These are phyloP conservation scores for Candida mattraensis DNA, from an alignment of 805 yeast species.

Conservation along the genomic window DNA sequence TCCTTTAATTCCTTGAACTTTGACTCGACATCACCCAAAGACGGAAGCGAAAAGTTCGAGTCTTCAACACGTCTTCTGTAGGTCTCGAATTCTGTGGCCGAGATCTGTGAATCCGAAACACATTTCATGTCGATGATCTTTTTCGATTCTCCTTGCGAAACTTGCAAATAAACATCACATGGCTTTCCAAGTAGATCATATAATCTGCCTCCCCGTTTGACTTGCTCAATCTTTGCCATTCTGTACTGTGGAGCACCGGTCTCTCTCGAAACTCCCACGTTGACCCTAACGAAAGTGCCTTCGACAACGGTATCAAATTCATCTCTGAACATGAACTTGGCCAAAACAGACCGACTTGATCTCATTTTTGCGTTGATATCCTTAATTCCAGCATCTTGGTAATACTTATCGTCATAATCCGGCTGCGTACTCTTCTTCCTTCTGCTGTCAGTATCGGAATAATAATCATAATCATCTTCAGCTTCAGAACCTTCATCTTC, in stretches of 20 bases:
- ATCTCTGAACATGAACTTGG: slow-evolving; percentile 78
- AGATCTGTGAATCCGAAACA: slow-evolving; percentile 75
- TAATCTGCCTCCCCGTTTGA: slow-evolving; percentile 39
- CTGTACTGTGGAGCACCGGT: slow-evolving; percentile 70
- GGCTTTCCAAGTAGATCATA: slow-evolving; percentile 44
- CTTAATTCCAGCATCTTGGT: slow-evolving; percentile 47
- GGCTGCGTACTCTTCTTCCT: slow-evolving; percentile 49
- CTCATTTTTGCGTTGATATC: slow-evolving; percentile 68
- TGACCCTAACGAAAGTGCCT: slow-evolving; percentile 81
- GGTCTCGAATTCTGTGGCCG: slow-evolving; percentile 68
- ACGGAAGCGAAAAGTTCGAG: slow-evolving; percentile 58
- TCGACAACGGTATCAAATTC: slow-evolving; percentile 68
- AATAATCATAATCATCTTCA: slow-evolving; percentile 42
- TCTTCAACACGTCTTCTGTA: slow-evolving; percentile 62
- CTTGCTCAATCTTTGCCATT: slow-evolving; percentile 76
- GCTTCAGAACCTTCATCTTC: slow-evolving; percentile 37
- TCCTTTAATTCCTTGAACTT: slow-evolving; percentile 62
- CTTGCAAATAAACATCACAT: slow-evolving; percentile 58
- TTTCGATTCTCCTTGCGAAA: slow-evolving; percentile 77
- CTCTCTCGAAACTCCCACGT: slow-evolving; percentile 68
- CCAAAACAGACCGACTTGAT: slow-evolving; percentile 74
- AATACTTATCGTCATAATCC: slow-evolving; percentile 36
- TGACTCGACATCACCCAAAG: slow-evolving; percentile 59
- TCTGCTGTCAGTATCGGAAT: slow-evolving; percentile 22
- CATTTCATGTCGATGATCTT: slow-evolving; percentile 75